Conservation (phyloP, 768 basidiomycete genomes). For the Naganishia onofrii region DNA sequence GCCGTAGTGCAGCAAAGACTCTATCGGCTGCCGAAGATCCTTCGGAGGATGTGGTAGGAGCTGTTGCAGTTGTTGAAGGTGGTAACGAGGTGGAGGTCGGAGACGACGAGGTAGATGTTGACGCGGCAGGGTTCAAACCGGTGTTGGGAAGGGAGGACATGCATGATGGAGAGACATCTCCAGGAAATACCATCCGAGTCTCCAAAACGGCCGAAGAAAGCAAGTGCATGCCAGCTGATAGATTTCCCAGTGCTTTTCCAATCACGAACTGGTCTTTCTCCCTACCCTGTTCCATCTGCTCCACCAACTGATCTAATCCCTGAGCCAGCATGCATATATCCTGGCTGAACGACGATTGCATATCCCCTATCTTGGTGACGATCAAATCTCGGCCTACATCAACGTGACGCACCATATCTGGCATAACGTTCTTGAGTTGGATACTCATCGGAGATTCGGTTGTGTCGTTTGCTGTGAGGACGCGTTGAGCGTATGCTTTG, state of each 20-base stretch:
- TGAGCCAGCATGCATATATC: neutral
- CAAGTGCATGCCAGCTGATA: constrained; percentile 4
- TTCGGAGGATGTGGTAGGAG: too few relatives aligned
- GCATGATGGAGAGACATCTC: too few relatives aligned
- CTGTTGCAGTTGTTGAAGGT: too few relatives aligned
- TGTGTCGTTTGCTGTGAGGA: neutral
- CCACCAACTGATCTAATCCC: neutral
- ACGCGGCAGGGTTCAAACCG: too few relatives aligned
- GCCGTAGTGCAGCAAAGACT: too few relatives aligned
- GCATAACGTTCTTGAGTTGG: constrained; percentile 1
- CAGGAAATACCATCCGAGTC: neutral
- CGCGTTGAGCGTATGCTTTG: neutral
- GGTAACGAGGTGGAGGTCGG: neutral
- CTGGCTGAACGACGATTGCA: neutral
- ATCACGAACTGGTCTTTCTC: neutral
- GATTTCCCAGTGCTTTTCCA: neutral
- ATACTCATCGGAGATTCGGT: neutral
- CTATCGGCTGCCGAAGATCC: too few relatives aligned
- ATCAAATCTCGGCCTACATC: neutral
- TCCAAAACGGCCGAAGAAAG: neutral
- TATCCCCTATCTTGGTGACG: neutral
- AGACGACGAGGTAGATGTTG: neutral
- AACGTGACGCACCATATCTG: neutral
- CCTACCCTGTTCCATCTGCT: neutral
- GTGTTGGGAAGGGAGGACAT: too few relatives aligned